phyloP scores from a whole-genome alignment of 75 land plant species.

The Pinus albicaulis region DNA sequence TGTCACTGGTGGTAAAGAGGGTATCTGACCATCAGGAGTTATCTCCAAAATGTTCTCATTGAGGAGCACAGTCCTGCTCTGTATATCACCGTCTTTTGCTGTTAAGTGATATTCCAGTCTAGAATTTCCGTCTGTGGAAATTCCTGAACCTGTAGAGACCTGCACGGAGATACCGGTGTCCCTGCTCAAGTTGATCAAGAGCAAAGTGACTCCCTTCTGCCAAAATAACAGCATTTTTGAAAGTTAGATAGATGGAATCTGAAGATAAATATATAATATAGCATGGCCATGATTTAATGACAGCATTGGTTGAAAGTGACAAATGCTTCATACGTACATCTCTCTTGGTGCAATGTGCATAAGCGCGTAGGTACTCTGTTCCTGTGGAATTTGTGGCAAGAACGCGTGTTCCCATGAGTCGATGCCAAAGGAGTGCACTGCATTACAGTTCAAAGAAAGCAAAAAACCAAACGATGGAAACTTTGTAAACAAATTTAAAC shows the following conservation, averaged over 20 bases:
- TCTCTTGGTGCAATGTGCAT: conserved; percentile 81
- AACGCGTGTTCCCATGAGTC: conserved; percentile 74
- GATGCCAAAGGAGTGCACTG: conserved; percentile 94
- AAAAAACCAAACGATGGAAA: too few relatives aligned
- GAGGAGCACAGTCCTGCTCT: conserved; percentile 50
- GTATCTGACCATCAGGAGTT: conserved; percentile 33
- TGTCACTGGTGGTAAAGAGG: conserved; percentile 24
- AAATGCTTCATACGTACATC: conserved; percentile 33
- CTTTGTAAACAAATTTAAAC: too few relatives aligned
- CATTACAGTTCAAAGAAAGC: neutral
- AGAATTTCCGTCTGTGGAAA: neutral
- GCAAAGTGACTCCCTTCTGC: conserved; percentile 52
- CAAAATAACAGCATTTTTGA: neutral
- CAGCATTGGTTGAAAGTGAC: too few relatives aligned
- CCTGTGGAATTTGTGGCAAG: conserved; percentile 55
- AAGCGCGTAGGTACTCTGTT: conserved; percentile 52
- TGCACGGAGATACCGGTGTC: conserved; percentile 10
- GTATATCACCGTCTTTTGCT: conserved; percentile 38
- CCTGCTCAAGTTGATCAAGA: conserved; percentile 53
- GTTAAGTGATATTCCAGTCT: conserved; percentile 45
- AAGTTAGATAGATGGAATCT: neutral
- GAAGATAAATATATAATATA: too few relatives aligned
- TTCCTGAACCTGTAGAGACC: neutral
- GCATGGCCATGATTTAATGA: too few relatives aligned
- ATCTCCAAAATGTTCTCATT: conserved; percentile 43